Evolutionary conservation across 2,329 filamentous ascomycete species (phyloP).

Genomic region (Trichoderma koningiopsis): DNA sequence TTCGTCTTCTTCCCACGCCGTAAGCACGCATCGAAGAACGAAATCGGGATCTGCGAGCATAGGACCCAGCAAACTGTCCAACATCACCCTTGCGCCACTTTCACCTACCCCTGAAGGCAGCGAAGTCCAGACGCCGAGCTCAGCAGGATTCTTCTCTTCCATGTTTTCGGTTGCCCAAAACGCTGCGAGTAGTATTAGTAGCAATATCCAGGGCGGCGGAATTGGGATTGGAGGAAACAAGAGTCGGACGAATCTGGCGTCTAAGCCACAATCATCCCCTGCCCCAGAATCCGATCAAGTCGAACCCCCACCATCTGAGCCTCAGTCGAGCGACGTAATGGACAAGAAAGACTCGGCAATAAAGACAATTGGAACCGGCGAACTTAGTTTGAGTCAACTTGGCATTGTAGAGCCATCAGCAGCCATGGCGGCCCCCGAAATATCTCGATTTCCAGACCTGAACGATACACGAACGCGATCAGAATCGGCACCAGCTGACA

Average conservation of each 20-base stretch:
- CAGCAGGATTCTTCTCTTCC: conserved; percentile 85
- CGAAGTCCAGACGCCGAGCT: conserved; percentile 52
- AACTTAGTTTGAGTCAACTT: conserved; percentile 85
- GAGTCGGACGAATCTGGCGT: conserved; percentile 35
- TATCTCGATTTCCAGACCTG: conserved; percentile 55
- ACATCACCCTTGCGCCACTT: conserved; percentile 68
- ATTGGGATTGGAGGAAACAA: conserved; percentile 51
- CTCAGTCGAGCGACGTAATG: conserved; percentile 39
- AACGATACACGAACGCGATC: conserved; percentile 53
- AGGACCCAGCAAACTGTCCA: conserved; percentile 85
- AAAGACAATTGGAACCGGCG: conserved; percentile 84
- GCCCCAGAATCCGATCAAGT: conserved; percentile 44
- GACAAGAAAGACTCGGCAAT: conserved; percentile 73
- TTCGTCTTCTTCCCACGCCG: conserved; percentile 60
- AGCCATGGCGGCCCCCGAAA: conserved; percentile 57
- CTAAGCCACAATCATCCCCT: conserved; percentile 33
- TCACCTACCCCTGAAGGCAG: conserved; percentile 76
- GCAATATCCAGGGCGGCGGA: conserved; percentile 69
- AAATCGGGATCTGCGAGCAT: conserved; percentile 58
- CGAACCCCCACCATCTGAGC: conserved; percentile 39
- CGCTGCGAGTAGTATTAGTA: conserved; percentile 76
- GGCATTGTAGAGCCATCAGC: conserved; percentile 68
- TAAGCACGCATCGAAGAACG: conserved; percentile 67
- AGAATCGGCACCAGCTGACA: conserved; percentile 61
- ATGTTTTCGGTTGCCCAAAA: conserved; percentile 92